Percentiles rank a stretch among this genome's conserved stretches.
Evolutionary conservation across 2,329 filamentous ascomycete genomes (phyloP).

Genomic region (Ambrosiella xylebori): DNA sequence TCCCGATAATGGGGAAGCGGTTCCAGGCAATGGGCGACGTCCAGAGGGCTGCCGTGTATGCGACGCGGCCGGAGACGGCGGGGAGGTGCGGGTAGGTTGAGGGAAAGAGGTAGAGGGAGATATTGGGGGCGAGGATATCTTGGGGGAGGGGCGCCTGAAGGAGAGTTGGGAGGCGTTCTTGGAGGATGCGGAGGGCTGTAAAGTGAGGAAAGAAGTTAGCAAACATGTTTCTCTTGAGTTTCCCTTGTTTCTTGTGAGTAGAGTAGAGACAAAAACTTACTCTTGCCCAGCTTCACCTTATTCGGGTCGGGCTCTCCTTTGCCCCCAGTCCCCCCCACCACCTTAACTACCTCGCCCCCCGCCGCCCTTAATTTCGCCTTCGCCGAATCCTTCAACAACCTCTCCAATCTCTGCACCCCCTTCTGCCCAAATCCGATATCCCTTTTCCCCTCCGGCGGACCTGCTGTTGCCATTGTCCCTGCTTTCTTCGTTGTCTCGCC

Average conservation of each 20-base stretch:
- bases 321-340: background rate
- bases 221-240: background rate
- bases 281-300: constrained; percentile 46
- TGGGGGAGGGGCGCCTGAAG: constrained; percentile 51
- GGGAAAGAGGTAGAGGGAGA: constrained; percentile 53
- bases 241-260: background rate
- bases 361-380: constrained; percentile 2
- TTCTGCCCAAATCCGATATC: background rate
- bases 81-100: constrained; percentile 77
- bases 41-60: constrained; percentile 87
- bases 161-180: constrained; percentile 49
- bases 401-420: constrained; percentile 6
- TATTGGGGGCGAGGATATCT: constrained; percentile 59
- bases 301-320: constrained; percentile 28
- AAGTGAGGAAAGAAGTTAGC: background rate
- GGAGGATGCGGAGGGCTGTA: constrained; percentile 44
- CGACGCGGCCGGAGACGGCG: constrained; percentile 74
- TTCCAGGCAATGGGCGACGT: constrained; percentile 95
- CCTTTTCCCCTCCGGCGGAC: background rate
- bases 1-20: constrained; percentile 73
- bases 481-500: background rate
- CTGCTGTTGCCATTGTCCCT: background rate
- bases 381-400: constrained; percentile 3
- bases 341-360: background rate
- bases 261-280: constrained; percentile 24